Evolutionary conservation across 208 protist species (phyloP), one percentile per base, ranked within the genome.

Genomic region (Leptomonas pyrrhocoris): DNA sequence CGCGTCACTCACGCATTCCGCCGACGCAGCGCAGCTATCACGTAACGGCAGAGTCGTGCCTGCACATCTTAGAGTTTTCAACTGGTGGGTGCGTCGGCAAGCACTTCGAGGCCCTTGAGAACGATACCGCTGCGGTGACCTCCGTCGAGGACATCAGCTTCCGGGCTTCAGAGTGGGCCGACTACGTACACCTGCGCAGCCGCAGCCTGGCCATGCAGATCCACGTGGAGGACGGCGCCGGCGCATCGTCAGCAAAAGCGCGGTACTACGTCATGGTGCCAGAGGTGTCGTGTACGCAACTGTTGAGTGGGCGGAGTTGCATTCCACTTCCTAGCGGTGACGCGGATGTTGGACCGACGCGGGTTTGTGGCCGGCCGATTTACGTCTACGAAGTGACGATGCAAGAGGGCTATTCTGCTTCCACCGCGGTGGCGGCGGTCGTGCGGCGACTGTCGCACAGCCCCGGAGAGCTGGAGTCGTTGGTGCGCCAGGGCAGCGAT

Each of bases 11-110:
- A 7, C 72, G 63, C 42, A 77, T 77, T 31, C 72, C 72, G 28
- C 71, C 72, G 12, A 68, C 72, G 25, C 40, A 63, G 42, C 72
- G 64, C 31, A 18, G 16, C 27, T 62, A 65, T 27, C 36, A 28
- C 13, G 25, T 75, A 7, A 62, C 30, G 25, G 67, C 72, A 9
- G 78, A 77, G 19, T 58, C 71, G 19, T 77, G 71, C 55, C 38
- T 74, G 31, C 81, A 90, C 71, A 30, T 86, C 13, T 74, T 90
- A 21, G 79, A 90, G 18, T 87, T 86, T 36, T 16, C 64, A 16
- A 81, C 69, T 19, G 85, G 85, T 34, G 60, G 53, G 21, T 77
- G 76, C 65, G 59, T 82, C 16, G 77, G 73, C 28, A 18, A 15
- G 19, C 25, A 68, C 58, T 42, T 21, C 40, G 65, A 72, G 9